Evolutionary conservation across 495 filamentous ascomycete species (phyloP).

Genomic region (Penicillium macrosclerotiorum): DNA sequence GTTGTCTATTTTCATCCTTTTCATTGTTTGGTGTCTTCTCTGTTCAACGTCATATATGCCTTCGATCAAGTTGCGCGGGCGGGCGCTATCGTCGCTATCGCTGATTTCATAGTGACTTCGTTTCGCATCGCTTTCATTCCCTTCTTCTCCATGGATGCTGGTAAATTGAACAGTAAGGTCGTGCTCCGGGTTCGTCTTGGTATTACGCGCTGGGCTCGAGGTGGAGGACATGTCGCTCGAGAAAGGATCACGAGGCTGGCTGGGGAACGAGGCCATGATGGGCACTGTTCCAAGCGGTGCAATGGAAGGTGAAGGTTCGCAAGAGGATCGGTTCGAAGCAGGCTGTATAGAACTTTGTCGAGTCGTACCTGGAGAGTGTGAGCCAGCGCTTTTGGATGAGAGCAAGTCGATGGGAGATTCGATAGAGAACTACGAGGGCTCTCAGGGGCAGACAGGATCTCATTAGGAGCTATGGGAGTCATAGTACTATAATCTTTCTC

Average conservation of each 20-base stretch:
- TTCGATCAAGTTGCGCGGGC: slow-evolving; percentile 54
- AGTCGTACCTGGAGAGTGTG: slow-evolving; percentile 20
- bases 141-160: slow-evolving; percentile 14
- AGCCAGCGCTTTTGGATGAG: slow-evolving; percentile 18
- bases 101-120: slow-evolving; percentile 29
- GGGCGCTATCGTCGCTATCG: slow-evolving; percentile 20
- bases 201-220: slow-evolving; percentile 10
- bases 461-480: not conserved
- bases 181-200: slow-evolving; percentile 5
- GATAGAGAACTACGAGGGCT: slow-evolving; percentile 8
- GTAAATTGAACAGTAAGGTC: slow-evolving; percentile 30
- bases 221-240: not conserved
- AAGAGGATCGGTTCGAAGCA: slow-evolving; percentile 10
- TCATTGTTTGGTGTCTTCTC: slow-evolving; percentile 59
- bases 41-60: slow-evolving; percentile 68
- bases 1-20: slow-evolving; percentile 59
- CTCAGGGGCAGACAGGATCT: not conserved
- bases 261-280: slow-evolving; percentile 20
- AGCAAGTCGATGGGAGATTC: slow-evolving; percentile 16
- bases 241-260: not conserved
- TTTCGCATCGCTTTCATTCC: slow-evolving; percentile 27
- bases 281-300: slow-evolving; percentile 31
- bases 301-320: slow-evolving; percentile 12
- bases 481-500: not conserved
- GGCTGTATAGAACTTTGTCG: too few species aligned